Conservation (phyloP, 257 asterid genomes). For the Capsicum rhomboideum region DNA sequence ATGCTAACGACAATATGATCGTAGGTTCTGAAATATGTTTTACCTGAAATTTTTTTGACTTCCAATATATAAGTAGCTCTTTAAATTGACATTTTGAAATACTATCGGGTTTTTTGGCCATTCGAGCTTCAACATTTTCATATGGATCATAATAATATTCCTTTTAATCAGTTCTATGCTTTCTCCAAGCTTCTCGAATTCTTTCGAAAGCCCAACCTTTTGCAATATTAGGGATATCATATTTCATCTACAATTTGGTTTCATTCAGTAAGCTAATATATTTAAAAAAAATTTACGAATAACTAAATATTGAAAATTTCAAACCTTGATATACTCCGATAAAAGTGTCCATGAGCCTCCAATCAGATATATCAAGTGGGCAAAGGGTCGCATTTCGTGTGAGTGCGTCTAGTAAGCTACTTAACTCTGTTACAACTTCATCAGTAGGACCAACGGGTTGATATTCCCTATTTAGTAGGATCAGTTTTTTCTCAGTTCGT, state of each 20-base stretch:
- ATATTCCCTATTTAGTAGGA: too few species aligned
- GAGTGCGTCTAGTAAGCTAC: too few species aligned
- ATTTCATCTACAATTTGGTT: not conserved
- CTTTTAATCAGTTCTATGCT: not conserved
- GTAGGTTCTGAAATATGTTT: too few species aligned
- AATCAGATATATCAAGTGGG: not conserved
- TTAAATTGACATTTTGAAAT: not conserved
- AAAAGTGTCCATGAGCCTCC: not conserved
- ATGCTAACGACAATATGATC: too few species aligned
- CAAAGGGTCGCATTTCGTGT: too few species aligned
- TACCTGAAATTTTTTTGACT: not conserved
- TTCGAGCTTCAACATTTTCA: not conserved
- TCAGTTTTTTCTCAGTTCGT: too few species aligned
- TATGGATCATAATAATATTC: not conserved
- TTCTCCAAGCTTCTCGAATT: not conserved
- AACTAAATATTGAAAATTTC: not conserved
- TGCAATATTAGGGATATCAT: not conserved
- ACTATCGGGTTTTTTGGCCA: not conserved
- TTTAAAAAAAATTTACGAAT: not conserved
- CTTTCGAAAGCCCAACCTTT: not conserved
- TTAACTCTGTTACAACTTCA: too few species aligned
- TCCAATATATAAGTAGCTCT: not conserved
- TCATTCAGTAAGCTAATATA: not conserved
- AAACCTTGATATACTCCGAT: not conserved
- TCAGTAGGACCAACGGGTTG: too few species aligned